Base-by-base conservation (phyloP, 2,329 filamentous ascomycete genomes). In the Immersiporthe knoxdaviesiana region DNA sequence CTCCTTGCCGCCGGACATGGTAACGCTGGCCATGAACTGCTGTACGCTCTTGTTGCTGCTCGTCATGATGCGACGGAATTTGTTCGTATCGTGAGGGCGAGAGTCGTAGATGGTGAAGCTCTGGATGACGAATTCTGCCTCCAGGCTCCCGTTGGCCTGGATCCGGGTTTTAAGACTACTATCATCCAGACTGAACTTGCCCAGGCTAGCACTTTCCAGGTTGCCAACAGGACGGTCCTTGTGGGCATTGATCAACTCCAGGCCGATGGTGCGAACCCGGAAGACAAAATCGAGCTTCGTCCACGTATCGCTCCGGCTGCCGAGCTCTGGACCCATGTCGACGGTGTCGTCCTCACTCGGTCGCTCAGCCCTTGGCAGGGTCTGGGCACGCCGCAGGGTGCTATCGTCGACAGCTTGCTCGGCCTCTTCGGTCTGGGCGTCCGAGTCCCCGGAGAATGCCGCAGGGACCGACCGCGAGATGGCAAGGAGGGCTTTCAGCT, bases 51-150 rank as follows among this genome's bases (percentile, higher is more conserved):
- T 95, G 79, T 97, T 98, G 76, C 94, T 94, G 67, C 97, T 90
- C 1, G 94, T 94, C 96, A 99, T 98, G 81, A 99, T 97, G 78
- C 95, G 97, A 64, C 94, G 90, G 85, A 97, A 99, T 77, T 97
- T 97, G 83, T 97, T 99, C 6, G 91, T 92, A 74, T 97, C 94
- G 66, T 89, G 88, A 5, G 89, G 90, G n/a, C 97, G 90, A 72
- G 92, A 97, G 78, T 99, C 96, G 68, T 92, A 88, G 73, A 98
- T 97, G 0, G 94, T 97, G 78, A 99, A 97, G 0, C 95, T 96
- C 70, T 96, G 91, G 21, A 99, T 94, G 47, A 97, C 85, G 8
- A 99, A 87, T 77, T 99, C 97, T 2, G 94, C 94, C 78, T 99
- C 96, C 54, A 99, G 81, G 0, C 94, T 94, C 8, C 91, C 91